Percentiles rank a stretch among this genome's conserved stretches.
phyloP scores from a whole-genome alignment of 129 eudicot species.

The Scalesia atractyloides region DNA sequence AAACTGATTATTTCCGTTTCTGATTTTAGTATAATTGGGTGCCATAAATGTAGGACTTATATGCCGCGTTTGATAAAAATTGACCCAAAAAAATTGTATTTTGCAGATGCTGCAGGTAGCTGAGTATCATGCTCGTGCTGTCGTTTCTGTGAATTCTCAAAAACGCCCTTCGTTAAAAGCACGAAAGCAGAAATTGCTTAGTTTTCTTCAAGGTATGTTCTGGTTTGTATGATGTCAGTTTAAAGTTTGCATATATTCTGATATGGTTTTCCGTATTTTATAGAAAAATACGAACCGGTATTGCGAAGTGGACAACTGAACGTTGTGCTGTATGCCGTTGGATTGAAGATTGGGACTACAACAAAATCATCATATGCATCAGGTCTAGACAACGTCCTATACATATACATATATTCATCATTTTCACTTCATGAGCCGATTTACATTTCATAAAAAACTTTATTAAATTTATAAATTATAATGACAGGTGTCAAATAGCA shows the following conservation, averaged over 20 bases:
- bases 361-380: constrained; percentile 92
- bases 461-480: not conserved
- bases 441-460: not conserved
- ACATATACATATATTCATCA: not conserved
- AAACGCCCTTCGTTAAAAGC: constrained; percentile 93
- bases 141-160: constrained; percentile 69
- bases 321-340: constrained; percentile 99
- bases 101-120: constrained; percentile 93
- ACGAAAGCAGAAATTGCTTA: constrained; percentile 84
- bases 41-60: not conserved
- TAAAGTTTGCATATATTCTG: constrained; percentile 6
- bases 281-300: constrained; percentile 90
- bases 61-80: not conserved
- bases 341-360: constrained; percentile 99
- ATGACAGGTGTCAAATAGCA: constrained; percentile 93
- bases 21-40: constrained; percentile 12
- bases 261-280: constrained; percentile 13
- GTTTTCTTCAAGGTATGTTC: constrained; percentile 72
- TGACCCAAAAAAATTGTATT: constrained; percentile 13
- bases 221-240: constrained; percentile 2
- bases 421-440: constrained; percentile 5
- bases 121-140: constrained; percentile 77
- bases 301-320: constrained; percentile 99
- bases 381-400: constrained; percentile 46
- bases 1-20: constrained; percentile 25